Conservation (phyloP, 495 filamentous ascomycete genomes). For the Lentithecium fluviatile region DNA sequence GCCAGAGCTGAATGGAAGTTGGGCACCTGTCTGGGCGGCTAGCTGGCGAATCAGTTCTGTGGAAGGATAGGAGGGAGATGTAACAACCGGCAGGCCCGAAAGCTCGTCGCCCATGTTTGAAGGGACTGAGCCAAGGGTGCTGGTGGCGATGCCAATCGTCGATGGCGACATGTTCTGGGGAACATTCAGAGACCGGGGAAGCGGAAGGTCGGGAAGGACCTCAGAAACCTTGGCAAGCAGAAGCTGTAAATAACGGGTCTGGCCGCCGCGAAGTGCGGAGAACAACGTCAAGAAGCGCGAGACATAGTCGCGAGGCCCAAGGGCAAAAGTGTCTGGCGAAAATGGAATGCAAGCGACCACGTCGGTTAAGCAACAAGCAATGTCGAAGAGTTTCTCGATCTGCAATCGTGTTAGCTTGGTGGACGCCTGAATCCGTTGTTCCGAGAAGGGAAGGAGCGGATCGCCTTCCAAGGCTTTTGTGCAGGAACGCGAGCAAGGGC, state of each 20-base stretch:
- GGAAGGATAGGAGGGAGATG: conserved; percentile 21
- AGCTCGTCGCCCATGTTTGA: conserved; percentile 22
- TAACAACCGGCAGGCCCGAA: not conserved
- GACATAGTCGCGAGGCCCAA: conserved; percentile 72
- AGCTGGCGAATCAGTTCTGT: conserved; percentile 31
- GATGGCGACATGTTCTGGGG: conserved; percentile 15
- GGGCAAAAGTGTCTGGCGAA: conserved; percentile 56
- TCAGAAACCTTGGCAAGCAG: conserved; percentile 68
- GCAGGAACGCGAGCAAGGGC: not conserved
- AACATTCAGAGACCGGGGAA: conserved; percentile 25
- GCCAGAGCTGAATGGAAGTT: conserved; percentile 14
- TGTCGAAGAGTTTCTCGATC: conserved; percentile 75
- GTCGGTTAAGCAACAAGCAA: conserved; percentile 71
- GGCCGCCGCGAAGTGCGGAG: conserved; percentile 65
- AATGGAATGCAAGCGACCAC: conserved; percentile 64
- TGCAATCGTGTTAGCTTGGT: conserved; percentile 39
- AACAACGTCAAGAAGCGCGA: conserved; percentile 65
- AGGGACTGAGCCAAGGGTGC: conserved; percentile 4
- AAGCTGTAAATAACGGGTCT: conserved; percentile 67
- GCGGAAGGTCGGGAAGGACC: conserved; percentile 51
- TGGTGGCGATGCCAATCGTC: conserved; percentile 7
- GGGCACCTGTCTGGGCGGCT: conserved; percentile 29
- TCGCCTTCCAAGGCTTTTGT: not conserved
- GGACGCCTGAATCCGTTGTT: not conserved
- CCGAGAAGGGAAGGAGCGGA: not conserved